These are phyloP conservation scores for Tricholoma terreum DNA, from an alignment of 768 basidiomycete species.

Conservation along the genomic window DNA sequence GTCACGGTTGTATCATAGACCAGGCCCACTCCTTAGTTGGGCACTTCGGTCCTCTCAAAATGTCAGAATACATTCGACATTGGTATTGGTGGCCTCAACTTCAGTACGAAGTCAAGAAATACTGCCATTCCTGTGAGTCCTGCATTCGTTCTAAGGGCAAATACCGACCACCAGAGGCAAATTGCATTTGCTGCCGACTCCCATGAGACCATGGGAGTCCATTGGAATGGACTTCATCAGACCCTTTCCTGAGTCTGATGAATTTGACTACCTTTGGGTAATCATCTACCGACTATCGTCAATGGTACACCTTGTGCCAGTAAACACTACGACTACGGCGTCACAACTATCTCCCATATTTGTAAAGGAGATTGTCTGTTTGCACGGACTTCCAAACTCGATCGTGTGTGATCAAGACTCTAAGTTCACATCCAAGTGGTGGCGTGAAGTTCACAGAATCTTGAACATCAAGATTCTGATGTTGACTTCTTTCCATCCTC, in stretches of 20 bases:
- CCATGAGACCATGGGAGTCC: neutral
- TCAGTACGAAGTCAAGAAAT: neutral
- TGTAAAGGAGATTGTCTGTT: neutral
- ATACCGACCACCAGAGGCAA: neutral
- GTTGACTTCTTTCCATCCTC: neutral
- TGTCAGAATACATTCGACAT: conserved; percentile 24
- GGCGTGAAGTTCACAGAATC: no score
- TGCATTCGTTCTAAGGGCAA: neutral
- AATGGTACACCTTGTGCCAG: neutral
- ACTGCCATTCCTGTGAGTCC: neutral
- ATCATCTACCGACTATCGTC: neutral
- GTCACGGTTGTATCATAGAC: conserved; percentile 12
- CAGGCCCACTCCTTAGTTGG: conserved; percentile 29
- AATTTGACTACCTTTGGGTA: neutral
- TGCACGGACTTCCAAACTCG: no score
- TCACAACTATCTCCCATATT: neutral
- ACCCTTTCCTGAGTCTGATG: neutral
- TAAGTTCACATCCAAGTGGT: no score
- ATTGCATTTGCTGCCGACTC: neutral
- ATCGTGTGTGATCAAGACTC: no score
- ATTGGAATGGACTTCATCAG: neutral
- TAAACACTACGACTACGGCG: neutral
- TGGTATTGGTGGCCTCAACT: neutral
- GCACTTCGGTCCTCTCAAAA: conserved; percentile 28
- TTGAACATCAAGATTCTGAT: no score